These are phyloP conservation scores for Aspergillus transmontanensis DNA, from an alignment of 2,329 filamentous ascomycete species.

Conservation along the genomic window DNA sequence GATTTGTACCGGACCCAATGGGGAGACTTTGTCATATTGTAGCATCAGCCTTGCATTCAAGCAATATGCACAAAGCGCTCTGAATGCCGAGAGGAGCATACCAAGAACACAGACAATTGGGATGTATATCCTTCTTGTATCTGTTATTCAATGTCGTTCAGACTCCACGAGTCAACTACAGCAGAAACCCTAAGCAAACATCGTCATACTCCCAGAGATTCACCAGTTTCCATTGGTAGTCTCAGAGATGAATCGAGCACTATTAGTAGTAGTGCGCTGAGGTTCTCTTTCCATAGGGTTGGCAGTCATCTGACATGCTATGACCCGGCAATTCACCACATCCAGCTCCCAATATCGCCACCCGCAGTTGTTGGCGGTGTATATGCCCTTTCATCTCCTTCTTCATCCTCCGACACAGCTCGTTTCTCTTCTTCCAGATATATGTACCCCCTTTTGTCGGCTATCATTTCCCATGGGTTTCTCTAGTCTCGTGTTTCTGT, in stretches of 20 bases:
- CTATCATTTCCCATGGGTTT: background rate
- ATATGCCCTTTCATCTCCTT: background rate
- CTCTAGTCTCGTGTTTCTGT: background rate
- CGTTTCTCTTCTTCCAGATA: background rate
- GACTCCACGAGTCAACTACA: background rate
- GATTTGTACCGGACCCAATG: conserved; percentile 4
- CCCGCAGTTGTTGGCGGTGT: background rate
- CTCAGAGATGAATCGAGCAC: background rate
- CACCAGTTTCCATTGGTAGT: background rate
- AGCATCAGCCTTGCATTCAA: background rate
- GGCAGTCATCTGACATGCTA: conserved; percentile 3
- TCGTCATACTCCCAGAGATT: background rate
- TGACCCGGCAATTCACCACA: background rate
- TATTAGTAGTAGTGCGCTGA: background rate
- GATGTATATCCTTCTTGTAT: background rate
- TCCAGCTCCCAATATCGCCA: background rate
- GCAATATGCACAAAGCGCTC: background rate
- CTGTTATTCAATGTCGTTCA: background rate
- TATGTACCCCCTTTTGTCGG: too few relatives aligned
- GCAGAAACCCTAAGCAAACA: background rate
- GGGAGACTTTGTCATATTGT: background rate
- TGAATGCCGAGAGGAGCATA: background rate
- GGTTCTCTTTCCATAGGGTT: background rate
- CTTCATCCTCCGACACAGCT: background rate
- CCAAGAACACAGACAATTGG: background rate